Conservation (phyloP, 2,329 filamentous ascomycete species). For the Stagonosporopsis tanaceti region DNA sequence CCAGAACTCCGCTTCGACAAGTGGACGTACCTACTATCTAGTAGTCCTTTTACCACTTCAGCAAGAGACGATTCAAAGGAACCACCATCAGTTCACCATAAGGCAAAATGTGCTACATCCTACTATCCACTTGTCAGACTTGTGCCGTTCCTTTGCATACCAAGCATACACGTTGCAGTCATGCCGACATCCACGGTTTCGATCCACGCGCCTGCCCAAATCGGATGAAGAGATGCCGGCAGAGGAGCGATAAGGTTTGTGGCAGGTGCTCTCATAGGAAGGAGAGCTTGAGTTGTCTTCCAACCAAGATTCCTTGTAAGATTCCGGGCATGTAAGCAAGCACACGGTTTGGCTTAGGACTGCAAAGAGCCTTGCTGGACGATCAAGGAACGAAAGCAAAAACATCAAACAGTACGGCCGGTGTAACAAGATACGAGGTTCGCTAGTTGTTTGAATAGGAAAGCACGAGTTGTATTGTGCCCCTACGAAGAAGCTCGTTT, state of each 20-base stretch:
- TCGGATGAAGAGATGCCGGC: constrained; percentile 30
- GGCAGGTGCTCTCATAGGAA: constrained; percentile 20
- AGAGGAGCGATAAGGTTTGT: constrained; percentile 13
- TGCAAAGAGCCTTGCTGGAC: neutral
- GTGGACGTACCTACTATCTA: too few relatives aligned
- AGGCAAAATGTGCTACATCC: constrained; percentile 36
- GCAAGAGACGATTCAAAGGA: too few relatives aligned
- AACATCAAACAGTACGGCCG: neutral
- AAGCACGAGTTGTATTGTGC: too few relatives aligned
- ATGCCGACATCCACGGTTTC: constrained; percentile 30
- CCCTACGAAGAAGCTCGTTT: too few relatives aligned
- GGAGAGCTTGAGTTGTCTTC: constrained; percentile 28
- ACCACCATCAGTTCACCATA: too few relatives aligned
- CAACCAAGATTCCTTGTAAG: neutral
- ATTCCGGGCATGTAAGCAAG: neutral
- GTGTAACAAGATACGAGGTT: neutral
- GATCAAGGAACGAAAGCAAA: neutral
- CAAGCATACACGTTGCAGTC: constrained; percentile 33
- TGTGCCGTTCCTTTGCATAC: constrained; percentile 27
- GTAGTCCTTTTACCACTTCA: too few relatives aligned
- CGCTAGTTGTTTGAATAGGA: too few relatives aligned
- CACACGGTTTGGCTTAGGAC: neutral
- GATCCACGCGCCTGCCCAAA: constrained; percentile 33
- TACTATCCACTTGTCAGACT: constrained; percentile 29
- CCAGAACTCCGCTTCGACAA: too few relatives aligned